These are phyloP conservation scores for Acanthamoeba lenticulata DNA, from an alignment of 208 protist species.

Conservation along the genomic window DNA sequence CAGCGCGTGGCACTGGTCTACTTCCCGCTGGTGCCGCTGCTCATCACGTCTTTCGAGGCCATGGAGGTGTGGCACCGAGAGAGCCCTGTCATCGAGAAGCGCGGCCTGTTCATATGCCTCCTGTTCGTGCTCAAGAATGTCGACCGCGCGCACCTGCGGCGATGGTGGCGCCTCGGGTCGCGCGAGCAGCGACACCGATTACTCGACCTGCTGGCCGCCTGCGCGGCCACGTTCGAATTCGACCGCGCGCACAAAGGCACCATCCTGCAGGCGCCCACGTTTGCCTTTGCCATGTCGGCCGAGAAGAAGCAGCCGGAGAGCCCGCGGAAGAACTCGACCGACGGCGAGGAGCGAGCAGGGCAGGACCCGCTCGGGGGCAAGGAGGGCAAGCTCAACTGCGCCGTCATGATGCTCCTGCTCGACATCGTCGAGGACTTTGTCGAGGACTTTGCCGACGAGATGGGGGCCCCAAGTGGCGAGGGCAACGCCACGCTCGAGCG, in stretches of 20 bases:
- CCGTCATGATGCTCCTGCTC: slow-evolving; percentile 31
- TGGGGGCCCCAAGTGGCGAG: background rate
- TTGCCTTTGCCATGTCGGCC: slow-evolving; percentile 50
- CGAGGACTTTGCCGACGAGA: slow-evolving; percentile 53
- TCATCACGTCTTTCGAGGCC: slow-evolving; percentile 1
- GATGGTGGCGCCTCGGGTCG: slow-evolving; percentile 29
- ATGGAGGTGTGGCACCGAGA: slow-evolving; percentile 56
- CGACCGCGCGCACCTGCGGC: slow-evolving; percentile 10
- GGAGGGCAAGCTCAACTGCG: slow-evolving; percentile 43
- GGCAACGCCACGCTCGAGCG: background rate
- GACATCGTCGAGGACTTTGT: slow-evolving; percentile 59
- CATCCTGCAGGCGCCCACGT: slow-evolving; percentile 61
- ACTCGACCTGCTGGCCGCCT: slow-evolving; percentile 26
- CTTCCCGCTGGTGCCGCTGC: slow-evolving; percentile 33
- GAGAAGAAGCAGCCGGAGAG: slow-evolving; percentile 51
- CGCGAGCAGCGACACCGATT: background rate
- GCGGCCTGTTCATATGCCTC: slow-evolving; percentile 20
- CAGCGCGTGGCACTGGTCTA: slow-evolving; percentile 41
- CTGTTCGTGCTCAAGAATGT: slow-evolving; percentile 31
- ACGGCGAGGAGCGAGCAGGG: background rate
- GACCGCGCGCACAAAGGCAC: background rate
- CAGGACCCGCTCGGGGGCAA: background rate
- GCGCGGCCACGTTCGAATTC: slow-evolving; percentile 47
- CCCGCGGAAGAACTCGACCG: slow-evolving; percentile 9
- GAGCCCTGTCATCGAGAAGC: background rate